Evolutionary conservation across 768 basidiomycete species (phyloP).

Genomic region (Rhizopogon vesiculosus): DNA sequence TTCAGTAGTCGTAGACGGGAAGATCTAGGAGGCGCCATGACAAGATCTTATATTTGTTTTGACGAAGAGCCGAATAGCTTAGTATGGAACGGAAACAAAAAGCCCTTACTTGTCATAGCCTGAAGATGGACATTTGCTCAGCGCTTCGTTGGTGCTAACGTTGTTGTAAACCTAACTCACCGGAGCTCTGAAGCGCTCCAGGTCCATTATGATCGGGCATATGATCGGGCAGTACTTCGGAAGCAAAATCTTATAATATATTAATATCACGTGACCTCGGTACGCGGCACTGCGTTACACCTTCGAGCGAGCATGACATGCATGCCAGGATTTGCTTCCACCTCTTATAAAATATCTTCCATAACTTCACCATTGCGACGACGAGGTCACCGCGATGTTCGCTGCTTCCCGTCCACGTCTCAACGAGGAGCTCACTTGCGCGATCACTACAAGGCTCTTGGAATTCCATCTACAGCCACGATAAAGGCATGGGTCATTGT

Average conservation of each 20-base stretch:
- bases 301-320: neutral
- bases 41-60: neutral
- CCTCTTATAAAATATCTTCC: neutral
- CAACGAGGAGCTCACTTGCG: constrained; percentile 6
- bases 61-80: too few species aligned
- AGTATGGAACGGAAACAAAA: too few species aligned
- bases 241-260: too few species aligned
- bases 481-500: constrained; percentile 20
- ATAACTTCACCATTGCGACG: neutral
- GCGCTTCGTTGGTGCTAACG: too few species aligned
- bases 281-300: too few species aligned
- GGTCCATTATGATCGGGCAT: too few species aligned
- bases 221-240: too few species aligned
- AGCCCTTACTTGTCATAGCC: too few species aligned
- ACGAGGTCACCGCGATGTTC: neutral
- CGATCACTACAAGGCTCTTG: constrained; percentile 25
- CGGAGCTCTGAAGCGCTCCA: too few species aligned
- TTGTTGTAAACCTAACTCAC: too few species aligned
- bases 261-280: neutral
- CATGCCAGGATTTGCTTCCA: neutral
- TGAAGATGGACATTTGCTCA: too few species aligned
- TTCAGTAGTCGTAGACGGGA: neutral
- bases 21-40: neutral
- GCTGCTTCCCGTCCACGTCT: constrained; percentile 18
- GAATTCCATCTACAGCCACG: constrained; percentile 23